These are phyloP conservation scores for Pholiota conissans DNA, from an alignment of 768 basidiomycete species.

Conservation along the genomic window DNA sequence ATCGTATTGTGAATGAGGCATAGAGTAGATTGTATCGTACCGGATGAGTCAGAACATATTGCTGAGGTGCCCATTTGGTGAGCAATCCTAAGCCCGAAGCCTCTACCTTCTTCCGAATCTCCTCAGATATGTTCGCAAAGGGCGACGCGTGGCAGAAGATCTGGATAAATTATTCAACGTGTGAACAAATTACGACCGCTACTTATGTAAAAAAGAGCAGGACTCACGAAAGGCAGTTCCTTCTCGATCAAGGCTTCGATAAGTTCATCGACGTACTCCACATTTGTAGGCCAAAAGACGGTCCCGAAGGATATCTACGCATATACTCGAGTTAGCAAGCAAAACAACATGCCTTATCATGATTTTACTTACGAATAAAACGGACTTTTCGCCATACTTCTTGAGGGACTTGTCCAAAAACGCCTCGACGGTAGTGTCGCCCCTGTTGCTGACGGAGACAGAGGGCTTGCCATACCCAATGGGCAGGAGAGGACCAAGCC, in stretches of 20 bases:
- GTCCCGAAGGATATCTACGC: constrained; percentile 17
- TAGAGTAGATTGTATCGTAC: neutral
- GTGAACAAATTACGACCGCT: neutral
- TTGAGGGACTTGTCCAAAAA: constrained; percentile 10
- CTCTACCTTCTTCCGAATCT: constrained; percentile 5
- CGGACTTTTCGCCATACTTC: constrained; percentile 10
- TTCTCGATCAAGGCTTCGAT: constrained; percentile 14
- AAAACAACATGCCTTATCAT: no score
- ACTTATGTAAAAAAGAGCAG: neutral
- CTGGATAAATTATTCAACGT: neutral
- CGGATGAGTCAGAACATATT: constrained; percentile 12
- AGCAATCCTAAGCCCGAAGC: constrained; percentile 8
- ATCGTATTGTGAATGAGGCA: neutral
- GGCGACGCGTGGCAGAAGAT: constrained; percentile 8
- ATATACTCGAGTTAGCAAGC: neutral
- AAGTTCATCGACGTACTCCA: constrained; percentile 14
- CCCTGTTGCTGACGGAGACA: neutral
- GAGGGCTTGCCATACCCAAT: neutral
- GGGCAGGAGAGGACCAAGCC: constrained; percentile 12
- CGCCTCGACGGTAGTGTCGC: neutral
- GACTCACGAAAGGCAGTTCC: constrained; percentile 14
- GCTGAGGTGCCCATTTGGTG: constrained; percentile 13
- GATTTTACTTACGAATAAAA: constrained; percentile 6
- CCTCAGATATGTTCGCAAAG: constrained; percentile 2
- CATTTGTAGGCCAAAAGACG: constrained; percentile 11